Evolutionary conservation across 805 yeast genomes (phyloP), one percentile per base, ranked within the genome.

Genomic region (Candida krabiensis): DNA sequence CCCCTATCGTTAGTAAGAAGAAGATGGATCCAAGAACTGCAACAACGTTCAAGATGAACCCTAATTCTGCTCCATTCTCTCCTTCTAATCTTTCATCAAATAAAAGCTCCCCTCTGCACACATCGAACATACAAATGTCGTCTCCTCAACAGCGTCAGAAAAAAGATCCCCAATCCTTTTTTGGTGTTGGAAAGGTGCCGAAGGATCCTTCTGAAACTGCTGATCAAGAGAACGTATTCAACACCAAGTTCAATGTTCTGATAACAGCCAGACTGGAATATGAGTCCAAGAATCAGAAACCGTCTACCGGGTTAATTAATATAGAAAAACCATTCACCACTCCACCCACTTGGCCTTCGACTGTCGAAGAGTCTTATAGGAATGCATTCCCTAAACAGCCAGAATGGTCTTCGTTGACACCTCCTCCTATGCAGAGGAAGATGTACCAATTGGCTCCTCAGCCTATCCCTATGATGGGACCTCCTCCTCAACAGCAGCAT

Each of bases 291-390:
- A 43, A 54, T 44, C 49, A 59, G 43, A 36, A 39, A 7, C 33
- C 42, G 54, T 35, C 53, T 38, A 31, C 55, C 40, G 22, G 52
- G 46, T 58, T 61, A 14, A 67, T 71, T 35, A 50, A 61, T 16
- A 67, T 81, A 43, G 89, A 81, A 48, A 77, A 69, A 50, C 80
- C 93, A 5, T 86, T 75, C 58, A 69, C 70, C 28, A 82, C 91
- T 0, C 81, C 86, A 8, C 95, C 95, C 35, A 82, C 90, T 0
- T 86, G 95, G 95, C 69, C 71, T 16, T 64, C 73, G 33, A 77
- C 80, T 2, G 23, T 28, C 5, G 55, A 52, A n/a, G 79, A 75
- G 40, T 69, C 83, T 2, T 77, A 78, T 60, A 73, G 69, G 38
- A 61, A 66, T 13, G 57, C 75, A 27, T 79, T 80, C 61, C 75